Evolutionary conservation across 2,329 filamentous ascomycete species (phyloP).

Genomic region (Aspergillus felis): DNA sequence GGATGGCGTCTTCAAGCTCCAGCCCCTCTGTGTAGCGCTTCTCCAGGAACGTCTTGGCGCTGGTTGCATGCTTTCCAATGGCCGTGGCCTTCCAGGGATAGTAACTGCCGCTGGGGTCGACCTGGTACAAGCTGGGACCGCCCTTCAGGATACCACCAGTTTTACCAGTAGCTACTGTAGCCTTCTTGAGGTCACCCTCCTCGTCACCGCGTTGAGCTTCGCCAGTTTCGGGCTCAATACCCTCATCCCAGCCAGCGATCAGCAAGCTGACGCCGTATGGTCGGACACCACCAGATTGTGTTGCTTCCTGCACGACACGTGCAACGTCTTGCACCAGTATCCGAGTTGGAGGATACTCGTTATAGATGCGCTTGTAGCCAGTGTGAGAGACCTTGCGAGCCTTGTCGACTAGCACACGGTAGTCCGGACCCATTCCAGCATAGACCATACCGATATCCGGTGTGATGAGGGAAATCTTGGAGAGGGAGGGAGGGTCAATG

Average conservation of each 20-base stretch:
- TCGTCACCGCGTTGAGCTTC: conserved; percentile 54
- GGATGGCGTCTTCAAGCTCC: conserved; percentile 95
- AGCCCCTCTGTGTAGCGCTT: conserved; percentile 97
- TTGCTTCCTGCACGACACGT: conserved; percentile 97
- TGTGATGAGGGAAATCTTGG: conserved; percentile 96
- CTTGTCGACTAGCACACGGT: conserved; percentile 94
- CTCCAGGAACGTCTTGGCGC: conserved; percentile 97
- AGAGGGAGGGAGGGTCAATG: conserved; percentile 89
- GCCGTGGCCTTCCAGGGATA: conserved; percentile 99
- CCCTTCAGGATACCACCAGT: conserved; percentile 95
- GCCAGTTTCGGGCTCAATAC: conserved; percentile 79
- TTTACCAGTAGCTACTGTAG: conserved; percentile 59
- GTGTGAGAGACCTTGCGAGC: conserved; percentile 98
- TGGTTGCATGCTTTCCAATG: conserved; percentile 97
- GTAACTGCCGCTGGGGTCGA: conserved; percentile 97
- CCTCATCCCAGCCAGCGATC: conserved; percentile 97
- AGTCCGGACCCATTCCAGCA: conserved; percentile 97
- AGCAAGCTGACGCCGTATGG: conserved; percentile 95
- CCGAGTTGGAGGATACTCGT: conserved; percentile 98
- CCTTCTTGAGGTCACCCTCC: conserved; percentile 63
- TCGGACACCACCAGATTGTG: conserved; percentile 93
- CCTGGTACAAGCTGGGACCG: conserved; percentile 95
- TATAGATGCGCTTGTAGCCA: conserved; percentile 99
- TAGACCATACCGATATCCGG: conserved; percentile 99
- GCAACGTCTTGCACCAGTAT: conserved; percentile 99